These are phyloP conservation scores for Collybia mongolica DNA, from an alignment of 768 basidiomycete genomes.

Conservation along the genomic window DNA sequence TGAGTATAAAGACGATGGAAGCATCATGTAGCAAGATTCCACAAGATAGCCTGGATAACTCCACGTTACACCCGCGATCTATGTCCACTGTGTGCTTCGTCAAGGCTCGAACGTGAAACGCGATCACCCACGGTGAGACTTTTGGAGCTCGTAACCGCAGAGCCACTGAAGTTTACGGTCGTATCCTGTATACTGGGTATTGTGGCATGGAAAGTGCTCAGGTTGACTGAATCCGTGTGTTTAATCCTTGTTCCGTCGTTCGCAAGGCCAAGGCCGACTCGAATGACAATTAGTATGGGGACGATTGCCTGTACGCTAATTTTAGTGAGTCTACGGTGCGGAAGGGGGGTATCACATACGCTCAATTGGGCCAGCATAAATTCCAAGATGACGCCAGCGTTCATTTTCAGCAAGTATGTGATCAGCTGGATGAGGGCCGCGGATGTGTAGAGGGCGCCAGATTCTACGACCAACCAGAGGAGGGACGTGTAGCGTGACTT, in stretches of 20 bases:
- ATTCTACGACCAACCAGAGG: conserved; percentile 22
- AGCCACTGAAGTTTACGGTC: no score
- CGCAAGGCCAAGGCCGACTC: conserved; percentile 21
- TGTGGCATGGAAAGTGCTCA: conserved; percentile 9
- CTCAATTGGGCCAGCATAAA: conserved; percentile 23
- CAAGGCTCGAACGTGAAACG: no score
- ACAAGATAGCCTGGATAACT: no score
- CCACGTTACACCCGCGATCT: no score
- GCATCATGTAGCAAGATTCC: no score
- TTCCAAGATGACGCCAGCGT: conserved; percentile 26
- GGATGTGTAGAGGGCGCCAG: conserved; percentile 23
- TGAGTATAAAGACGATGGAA: no score
- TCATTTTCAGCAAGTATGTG: conserved; percentile 24
- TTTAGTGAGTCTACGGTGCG: background rate
- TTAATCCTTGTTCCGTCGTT: conserved; percentile 14
- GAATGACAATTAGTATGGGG: conserved; percentile 21
- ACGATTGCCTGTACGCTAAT: conserved; percentile 12
- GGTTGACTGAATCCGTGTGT: conserved; percentile 9
- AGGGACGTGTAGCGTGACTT: conserved; percentile 17
- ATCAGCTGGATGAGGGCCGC: conserved; percentile 23
- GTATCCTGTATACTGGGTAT: background rate
- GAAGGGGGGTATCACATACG: conserved; percentile 11
- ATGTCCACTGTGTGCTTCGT: no score
- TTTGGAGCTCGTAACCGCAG: background rate
- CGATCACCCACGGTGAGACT: no score